Conservation (phyloP, 306 rosid genomes). For the Gillenia trifoliata region DNA sequence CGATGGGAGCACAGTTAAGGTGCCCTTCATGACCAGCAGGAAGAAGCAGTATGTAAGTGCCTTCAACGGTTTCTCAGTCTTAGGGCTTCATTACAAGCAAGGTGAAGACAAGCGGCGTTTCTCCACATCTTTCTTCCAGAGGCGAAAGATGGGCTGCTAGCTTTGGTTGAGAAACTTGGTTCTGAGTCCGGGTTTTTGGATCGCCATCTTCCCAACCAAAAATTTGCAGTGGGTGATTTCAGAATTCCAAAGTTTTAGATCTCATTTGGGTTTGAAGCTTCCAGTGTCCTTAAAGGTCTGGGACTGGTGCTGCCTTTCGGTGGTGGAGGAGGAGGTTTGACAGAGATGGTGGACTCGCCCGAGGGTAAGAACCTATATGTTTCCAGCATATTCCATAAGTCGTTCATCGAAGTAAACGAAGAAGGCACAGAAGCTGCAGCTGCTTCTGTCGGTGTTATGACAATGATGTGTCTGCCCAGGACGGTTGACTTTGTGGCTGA, state of each 20-base stretch:
- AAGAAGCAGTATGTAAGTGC: slow-evolving; percentile 41
- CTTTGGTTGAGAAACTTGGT: slow-evolving; percentile 53
- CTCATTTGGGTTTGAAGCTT: slow-evolving; percentile 56
- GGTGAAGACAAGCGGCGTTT: slow-evolving; percentile 59
- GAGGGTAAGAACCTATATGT: slow-evolving; percentile 37
- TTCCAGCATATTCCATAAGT: slow-evolving; percentile 53
- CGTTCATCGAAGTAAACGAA: slow-evolving; percentile 81
- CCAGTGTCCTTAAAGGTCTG: slow-evolving; percentile 41
- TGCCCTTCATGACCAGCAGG: slow-evolving; percentile 69
- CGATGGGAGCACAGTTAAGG: slow-evolving; percentile 48
- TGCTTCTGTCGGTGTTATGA: slow-evolving; percentile 30
- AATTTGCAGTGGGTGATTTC: slow-evolving; percentile 53
- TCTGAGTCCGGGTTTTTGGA: slow-evolving; percentile 53
- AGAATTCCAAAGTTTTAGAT: slow-evolving; percentile 69
- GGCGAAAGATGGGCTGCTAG: slow-evolving; percentile 52
- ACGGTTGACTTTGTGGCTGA: slow-evolving; percentile 69
- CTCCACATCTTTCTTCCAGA: slow-evolving; percentile 65
- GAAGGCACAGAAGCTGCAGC: slow-evolving; percentile 86
- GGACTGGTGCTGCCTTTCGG: slow-evolving; percentile 64
- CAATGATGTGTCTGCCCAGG: not conserved
- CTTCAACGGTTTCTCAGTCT: slow-evolving; percentile 61
- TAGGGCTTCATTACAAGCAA: slow-evolving; percentile 59
- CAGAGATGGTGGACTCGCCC: slow-evolving; percentile 65
- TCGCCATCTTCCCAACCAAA: slow-evolving; percentile 36
- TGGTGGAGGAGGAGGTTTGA: slow-evolving; percentile 48